Evolutionary conservation across 1,139 yeast genomes (phyloP), one percentile per base, ranked within the genome.

Genomic region (Yamadazyma sp.): DNA sequence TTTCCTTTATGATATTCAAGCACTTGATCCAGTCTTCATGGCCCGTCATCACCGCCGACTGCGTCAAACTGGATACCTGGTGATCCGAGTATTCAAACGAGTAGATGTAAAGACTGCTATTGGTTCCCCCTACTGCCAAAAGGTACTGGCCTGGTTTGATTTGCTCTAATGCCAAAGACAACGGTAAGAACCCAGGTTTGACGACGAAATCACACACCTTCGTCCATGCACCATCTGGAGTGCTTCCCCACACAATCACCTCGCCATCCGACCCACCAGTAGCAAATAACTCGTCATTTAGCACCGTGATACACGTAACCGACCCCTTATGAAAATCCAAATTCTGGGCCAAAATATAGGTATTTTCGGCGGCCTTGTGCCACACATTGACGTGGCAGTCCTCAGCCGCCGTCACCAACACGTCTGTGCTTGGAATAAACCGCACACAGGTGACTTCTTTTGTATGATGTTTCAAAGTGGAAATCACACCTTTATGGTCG

Each of bases 11-110:
- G 55, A 86, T 79, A 1, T 80, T 72, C 29, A 90, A 62, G 11
- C 87, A 73, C 57, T 86, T 84, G 41, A 90, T 74, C 97, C 97
- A 90, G 59, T 90, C 96, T 61, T 89, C 97, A 57, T 90, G 97
- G 8, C 97, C 97, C 21, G 81, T 74, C 31, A 90, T 63, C 7
- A 66, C 67, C 0, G 88, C 82, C 22, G 73, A 67, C 38, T 68
- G 63, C 5, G 52, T 44, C 29, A 77, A 60, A 8, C 51, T 44
- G 1, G 45, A 39, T 0, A 57, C 30, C 4, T 34, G 29, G 1
- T 40, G 24, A 1, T 40, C 43, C 3, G 42, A 42, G 46, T 81
- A 73, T 16, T 11, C 31, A 22, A 47, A 44, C 0, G 86, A 57
- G 48, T 78, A 81, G 8, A 84, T 69, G 47, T 70, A 78, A 5